phyloP scores from a whole-genome alignment of 2,329 filamentous ascomycete genomes.

The Leptodontidium sp. region DNA sequence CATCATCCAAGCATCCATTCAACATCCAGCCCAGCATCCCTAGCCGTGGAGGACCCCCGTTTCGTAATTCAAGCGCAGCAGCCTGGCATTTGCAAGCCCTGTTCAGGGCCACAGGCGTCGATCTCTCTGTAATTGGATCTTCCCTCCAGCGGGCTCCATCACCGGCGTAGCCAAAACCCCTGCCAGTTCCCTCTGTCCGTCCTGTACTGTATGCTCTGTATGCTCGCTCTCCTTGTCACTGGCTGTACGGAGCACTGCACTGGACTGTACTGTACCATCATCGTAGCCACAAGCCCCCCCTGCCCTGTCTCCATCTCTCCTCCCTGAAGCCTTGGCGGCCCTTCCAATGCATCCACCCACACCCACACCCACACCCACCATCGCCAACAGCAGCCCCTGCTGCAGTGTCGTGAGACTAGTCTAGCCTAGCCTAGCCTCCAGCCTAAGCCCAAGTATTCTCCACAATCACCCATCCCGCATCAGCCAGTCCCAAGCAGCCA shows the following conservation, averaged over 20 bases:
- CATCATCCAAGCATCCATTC: background rate
- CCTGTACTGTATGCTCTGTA: background rate
- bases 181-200: conserved; percentile 16
- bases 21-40: conserved; percentile 2
- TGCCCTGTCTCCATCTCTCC: background rate
- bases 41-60: conserved; percentile 22
- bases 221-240: conserved; percentile 19
- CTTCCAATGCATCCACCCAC: background rate
- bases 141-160: conserved; percentile 18
- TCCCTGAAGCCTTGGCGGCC: too few relatives aligned
- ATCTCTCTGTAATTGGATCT: conserved; percentile 37
- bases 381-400: too few relatives aligned
- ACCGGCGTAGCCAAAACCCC: conserved; percentile 16
- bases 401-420: too few relatives aligned
- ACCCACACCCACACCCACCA: too few relatives aligned
- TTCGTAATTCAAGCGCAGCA: conserved; percentile 17
- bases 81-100: conserved; percentile 23
- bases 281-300: background rate
- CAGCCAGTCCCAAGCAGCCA: background rate
- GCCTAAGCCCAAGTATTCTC: conserved; percentile 21
- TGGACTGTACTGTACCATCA: too few relatives aligned
- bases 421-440: background rate
- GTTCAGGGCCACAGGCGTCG: conserved; percentile 30
- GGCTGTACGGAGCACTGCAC: background rate
- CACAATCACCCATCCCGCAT: conserved; percentile 36